These are phyloP conservation scores for Diaporthe helianthi DNA, from an alignment of 2,329 filamentous ascomycete genomes.

Conservation along the genomic window DNA sequence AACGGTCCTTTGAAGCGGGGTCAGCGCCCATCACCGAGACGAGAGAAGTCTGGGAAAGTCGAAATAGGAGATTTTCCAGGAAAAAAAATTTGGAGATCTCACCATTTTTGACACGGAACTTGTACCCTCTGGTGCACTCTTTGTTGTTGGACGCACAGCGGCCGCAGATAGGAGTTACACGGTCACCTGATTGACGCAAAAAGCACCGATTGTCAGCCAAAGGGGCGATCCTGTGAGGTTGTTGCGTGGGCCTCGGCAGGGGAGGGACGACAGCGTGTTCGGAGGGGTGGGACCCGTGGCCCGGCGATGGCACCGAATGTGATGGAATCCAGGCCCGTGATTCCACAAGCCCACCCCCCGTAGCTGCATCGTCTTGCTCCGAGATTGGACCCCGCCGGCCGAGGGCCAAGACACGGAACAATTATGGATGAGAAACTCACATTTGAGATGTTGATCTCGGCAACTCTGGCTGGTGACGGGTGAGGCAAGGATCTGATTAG, in stretches of 20 bases:
- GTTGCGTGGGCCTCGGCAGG: not conserved
- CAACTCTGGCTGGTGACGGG: slow-evolving; percentile 49
- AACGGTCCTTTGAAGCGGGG: slow-evolving; percentile 39
- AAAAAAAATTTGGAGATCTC: not conserved
- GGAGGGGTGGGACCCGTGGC: not conserved
- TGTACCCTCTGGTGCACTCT: slow-evolving; percentile 43
- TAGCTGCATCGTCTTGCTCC: slow-evolving; percentile 4
- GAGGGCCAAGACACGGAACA: not conserved
- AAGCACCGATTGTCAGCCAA: slow-evolving; percentile 18
- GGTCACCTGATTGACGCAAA: slow-evolving; percentile 45
- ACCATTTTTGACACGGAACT: slow-evolving; percentile 43
- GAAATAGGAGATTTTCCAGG: not conserved
- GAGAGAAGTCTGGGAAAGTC: not conserved
- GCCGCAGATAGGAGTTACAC: slow-evolving; percentile 45
- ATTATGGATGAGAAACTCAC: slow-evolving; percentile 41
- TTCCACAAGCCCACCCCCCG: not conserved
- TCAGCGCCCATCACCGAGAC: not conserved
- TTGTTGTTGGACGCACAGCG: slow-evolving; percentile 41
- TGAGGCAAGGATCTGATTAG: slow-evolving; percentile 26
- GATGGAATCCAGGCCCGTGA: slow-evolving; percentile 15
- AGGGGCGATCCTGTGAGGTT: not conserved
- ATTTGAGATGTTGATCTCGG: slow-evolving; percentile 56
- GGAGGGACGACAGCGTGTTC: slow-evolving; percentile 17
- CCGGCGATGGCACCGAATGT: slow-evolving; percentile 1
- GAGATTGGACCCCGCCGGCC: not conserved